A percentile compares a stretch with the other conserved stretches of the same genome.
Evolutionary conservation across 495 filamentous ascomycete species (phyloP).

Genomic region (Penicillium turbatum): DNA sequence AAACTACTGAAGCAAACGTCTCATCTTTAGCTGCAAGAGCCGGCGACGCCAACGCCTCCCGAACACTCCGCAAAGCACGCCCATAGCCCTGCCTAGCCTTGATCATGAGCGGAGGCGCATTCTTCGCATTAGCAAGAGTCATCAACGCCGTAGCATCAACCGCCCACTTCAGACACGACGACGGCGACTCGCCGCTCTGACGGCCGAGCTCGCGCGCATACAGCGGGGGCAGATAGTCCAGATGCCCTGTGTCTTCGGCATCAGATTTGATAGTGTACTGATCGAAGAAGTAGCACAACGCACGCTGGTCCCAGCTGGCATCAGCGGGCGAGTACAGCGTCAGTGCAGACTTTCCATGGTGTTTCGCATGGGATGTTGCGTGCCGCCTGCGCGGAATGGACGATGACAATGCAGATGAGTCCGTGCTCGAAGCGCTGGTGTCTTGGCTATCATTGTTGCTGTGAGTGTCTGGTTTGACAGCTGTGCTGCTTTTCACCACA

Average conservation of each 20-base stretch:
- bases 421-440: neutral
- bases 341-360: constrained; percentile 5
- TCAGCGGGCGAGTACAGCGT: constrained; percentile 26
- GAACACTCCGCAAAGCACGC: constrained; percentile 31
- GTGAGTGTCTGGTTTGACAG: neutral
- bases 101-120: constrained; percentile 27
- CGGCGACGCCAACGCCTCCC: constrained; percentile 27
- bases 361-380: neutral
- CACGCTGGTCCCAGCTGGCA: constrained; percentile 39
- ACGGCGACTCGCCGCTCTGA: constrained; percentile 10
- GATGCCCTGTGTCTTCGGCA: constrained; percentile 25
- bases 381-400: neutral
- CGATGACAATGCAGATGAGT: neutral
- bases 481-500: constrained; percentile 22
- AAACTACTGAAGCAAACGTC: constrained; percentile 39
- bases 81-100: constrained; percentile 37
- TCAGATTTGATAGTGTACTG: constrained; percentile 34
- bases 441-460: constrained; percentile 1
- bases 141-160: constrained; percentile 41
- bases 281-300: constrained; percentile 44
- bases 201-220: constrained; percentile 28
- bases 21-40: constrained; percentile 37
- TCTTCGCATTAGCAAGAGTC: constrained; percentile 31
- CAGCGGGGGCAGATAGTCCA: constrained; percentile 36
- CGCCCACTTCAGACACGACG: constrained; percentile 35